Evolutionary conservation across 2,329 filamentous ascomycete genomes (phyloP).

Genomic region (Hymenoscyphus fructigenus): DNA sequence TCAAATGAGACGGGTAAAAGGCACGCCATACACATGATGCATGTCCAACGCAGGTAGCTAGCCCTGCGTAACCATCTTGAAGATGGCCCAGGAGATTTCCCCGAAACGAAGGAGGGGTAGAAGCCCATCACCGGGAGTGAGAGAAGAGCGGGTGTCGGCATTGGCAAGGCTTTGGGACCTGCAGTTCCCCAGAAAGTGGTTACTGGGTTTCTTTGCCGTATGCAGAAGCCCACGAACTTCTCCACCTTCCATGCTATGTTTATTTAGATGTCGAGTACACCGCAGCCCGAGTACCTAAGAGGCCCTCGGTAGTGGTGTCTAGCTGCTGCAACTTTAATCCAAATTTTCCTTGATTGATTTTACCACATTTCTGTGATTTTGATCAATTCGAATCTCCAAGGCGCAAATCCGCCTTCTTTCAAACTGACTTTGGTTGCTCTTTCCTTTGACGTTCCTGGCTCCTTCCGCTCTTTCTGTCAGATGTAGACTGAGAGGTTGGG

Average conservation of each 20-base stretch:
- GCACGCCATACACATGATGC: not conserved
- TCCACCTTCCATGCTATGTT: not conserved
- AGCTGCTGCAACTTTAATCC: not conserved
- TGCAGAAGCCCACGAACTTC: not conserved
- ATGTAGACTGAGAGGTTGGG: no score
- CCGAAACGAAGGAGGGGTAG: no score
- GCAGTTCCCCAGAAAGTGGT: constrained; percentile 1
- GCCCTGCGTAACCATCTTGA: not conserved
- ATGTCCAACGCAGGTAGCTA: not conserved
- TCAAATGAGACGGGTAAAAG: not conserved
- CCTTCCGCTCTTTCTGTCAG: not conserved
- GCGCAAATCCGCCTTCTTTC: not conserved
- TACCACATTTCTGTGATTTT: not conserved
- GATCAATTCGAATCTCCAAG: not conserved
- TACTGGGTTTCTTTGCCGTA: not conserved
- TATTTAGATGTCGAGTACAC: not conserved
- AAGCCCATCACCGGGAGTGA: not conserved
- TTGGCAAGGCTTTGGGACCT: constrained; percentile 1
- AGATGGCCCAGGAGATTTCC: not conserved
- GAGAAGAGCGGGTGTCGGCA: not conserved
- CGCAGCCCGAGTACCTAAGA: not conserved
- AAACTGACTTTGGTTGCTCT: not conserved
- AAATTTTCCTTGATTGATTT: not conserved
- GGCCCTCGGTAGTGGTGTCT: not conserved
- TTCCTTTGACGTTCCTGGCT: not conserved